These are phyloP conservation scores for Eurotiales sp. DNA, from an alignment of 2,329 filamentous ascomycete species.

Conservation along the genomic window DNA sequence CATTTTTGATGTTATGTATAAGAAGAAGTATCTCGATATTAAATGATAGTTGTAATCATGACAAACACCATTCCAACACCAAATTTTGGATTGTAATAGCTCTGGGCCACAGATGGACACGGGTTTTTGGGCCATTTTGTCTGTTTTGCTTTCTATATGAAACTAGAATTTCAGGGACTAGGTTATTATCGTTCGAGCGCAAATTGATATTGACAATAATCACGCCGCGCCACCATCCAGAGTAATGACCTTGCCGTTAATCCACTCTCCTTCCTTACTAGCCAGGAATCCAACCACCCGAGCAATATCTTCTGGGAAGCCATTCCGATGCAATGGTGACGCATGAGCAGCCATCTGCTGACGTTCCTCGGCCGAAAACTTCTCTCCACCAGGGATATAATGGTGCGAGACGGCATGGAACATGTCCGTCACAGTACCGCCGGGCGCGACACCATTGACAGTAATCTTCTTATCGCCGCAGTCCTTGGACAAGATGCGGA, in stretches of 20 bases:
- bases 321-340: conserved; percentile 6
- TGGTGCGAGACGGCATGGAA: conserved; percentile 4
- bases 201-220: no score
- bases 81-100: no score
- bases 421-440: conserved; percentile 11
- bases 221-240: conserved; percentile 7
- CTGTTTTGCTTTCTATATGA: no score
- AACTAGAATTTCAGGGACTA: no score
- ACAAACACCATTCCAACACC: no score
- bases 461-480: conserved; percentile 50
- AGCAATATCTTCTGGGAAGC: conserved; percentile 9
- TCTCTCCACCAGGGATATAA: conserved; percentile 5
- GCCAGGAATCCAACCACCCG: background rate
- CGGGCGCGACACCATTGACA: conserved; percentile 3
- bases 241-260: conserved; percentile 6
- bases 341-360: conserved; percentile 7
- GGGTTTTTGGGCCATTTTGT: no score
- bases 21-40: no score
- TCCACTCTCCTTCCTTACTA: conserved; percentile 7
- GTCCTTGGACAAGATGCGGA: conserved; percentile 68
- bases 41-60: no score
- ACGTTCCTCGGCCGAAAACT: no score
- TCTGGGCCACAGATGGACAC: no score
- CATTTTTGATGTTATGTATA: no score
- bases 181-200: no score